Evolutionary conservation across 2,329 filamentous ascomycete species (phyloP).

Genomic region (Ophiocordyceps robertsii): DNA sequence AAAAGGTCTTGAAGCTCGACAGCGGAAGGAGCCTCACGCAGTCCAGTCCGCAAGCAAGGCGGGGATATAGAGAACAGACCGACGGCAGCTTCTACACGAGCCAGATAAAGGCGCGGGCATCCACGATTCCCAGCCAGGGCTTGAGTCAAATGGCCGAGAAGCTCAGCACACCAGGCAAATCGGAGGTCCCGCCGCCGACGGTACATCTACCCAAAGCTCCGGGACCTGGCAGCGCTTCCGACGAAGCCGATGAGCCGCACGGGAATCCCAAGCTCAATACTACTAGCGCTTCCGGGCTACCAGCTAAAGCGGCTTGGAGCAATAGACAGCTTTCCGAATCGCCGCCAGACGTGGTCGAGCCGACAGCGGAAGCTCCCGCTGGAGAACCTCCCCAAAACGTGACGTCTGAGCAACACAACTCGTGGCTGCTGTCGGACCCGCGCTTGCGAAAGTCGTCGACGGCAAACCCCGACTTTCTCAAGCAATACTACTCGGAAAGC

Average conservation of each 20-base stretch:
- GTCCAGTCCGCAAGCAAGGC: constrained; percentile 38
- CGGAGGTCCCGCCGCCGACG: neutral
- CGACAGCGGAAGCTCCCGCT: neutral
- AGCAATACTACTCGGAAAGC: constrained; percentile 91
- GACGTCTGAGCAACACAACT: constrained; percentile 90
- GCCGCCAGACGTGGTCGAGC: neutral
- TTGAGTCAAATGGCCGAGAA: constrained; percentile 15
- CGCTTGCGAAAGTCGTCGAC: constrained; percentile 79
- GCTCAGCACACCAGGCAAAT: constrained; percentile 9
- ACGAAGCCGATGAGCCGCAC: too few species aligned
- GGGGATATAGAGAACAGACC: constrained; percentile 69
- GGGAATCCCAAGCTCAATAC: neutral
- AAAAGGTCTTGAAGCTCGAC: constrained; percentile 58
- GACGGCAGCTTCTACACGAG: constrained; percentile 70
- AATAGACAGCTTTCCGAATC: too few species aligned
- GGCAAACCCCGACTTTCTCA: constrained; percentile 83
- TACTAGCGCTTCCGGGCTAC: neutral
- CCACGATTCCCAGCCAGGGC: constrained; percentile 14
- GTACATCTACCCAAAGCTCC: neutral
- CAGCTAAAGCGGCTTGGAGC: too few species aligned
- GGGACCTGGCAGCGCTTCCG: neutral
- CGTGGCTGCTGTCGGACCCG: constrained; percentile 69
- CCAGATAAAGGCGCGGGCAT: constrained; percentile 40
- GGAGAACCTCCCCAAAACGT: constrained; percentile 40
- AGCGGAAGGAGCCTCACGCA: constrained; percentile 55